phyloP scores from a whole-genome alignment of 1,284 basidiomycete genomes.

The Earliella scabrosa region DNA sequence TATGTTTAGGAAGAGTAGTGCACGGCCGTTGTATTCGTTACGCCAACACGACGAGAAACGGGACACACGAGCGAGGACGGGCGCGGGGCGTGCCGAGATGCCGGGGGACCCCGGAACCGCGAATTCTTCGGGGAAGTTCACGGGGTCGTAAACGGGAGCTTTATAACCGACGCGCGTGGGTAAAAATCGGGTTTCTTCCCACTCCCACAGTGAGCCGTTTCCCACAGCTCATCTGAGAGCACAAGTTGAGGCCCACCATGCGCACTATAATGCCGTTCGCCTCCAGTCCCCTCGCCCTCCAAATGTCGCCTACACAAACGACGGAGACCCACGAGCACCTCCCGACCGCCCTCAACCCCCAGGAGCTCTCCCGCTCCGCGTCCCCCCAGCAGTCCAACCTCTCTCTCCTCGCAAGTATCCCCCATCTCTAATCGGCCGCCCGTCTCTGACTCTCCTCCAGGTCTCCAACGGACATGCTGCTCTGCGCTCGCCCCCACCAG shows the following conservation, averaged over 20 bases:
- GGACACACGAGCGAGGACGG: not conserved
- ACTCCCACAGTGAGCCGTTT: conserved; percentile 38
- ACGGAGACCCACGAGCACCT: conserved; percentile 39
- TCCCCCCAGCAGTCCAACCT: conserved; percentile 44
- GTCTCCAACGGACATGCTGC: conserved; percentile 30
- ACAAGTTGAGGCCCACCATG: conserved; percentile 36
- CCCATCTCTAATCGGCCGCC: conserved; percentile 32
- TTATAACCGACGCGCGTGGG: conserved; percentile 43
- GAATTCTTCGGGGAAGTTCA: conserved; percentile 24
- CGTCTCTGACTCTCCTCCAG: conserved; percentile 34
- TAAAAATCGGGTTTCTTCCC: conserved; percentile 40
- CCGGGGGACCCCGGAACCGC: conserved; percentile 29
- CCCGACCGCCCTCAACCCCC: conserved; percentile 35
- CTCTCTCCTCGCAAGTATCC: conserved; percentile 46
- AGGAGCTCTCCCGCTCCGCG: conserved; percentile 40
- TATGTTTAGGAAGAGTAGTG: conserved; percentile 1
- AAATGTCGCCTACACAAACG: conserved; percentile 47
- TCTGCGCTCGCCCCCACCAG: conserved; percentile 28
- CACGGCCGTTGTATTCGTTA: not conserved
- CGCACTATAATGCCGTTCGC: conserved; percentile 39
- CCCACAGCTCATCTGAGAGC: conserved; percentile 34
- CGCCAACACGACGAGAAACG: not conserved
- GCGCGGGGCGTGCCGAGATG: conserved; percentile 24
- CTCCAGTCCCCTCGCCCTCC: conserved; percentile 40
- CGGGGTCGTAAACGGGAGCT: conserved; percentile 34